Conservation (phyloP, 257 asterid genomes). For the Solanum virginianum region DNA sequence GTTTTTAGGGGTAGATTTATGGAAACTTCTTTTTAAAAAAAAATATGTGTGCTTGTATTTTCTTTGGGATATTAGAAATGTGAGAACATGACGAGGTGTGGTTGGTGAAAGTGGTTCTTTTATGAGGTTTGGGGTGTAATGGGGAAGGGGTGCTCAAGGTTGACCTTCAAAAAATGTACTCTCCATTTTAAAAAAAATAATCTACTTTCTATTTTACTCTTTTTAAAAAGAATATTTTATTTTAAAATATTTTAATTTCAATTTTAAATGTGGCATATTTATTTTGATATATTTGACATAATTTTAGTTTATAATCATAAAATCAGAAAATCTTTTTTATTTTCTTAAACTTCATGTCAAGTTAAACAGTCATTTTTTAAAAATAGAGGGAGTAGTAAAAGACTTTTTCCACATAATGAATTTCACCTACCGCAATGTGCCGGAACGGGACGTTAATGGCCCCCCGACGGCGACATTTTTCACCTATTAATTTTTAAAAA, state of each 20-base stretch:
- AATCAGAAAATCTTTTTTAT: too few relatives aligned
- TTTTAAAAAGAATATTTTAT: too few relatives aligned
- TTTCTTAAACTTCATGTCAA: too few relatives aligned
- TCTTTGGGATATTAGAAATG: background rate
- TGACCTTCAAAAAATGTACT: conserved; percentile 1
- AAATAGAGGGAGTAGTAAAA: too few relatives aligned
- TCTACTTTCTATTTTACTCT: too few relatives aligned
- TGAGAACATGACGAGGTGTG: conserved; percentile 15
- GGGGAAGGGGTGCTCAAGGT: background rate
- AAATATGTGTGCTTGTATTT: background rate
- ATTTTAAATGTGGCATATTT: too few relatives aligned
- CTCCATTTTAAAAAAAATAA: too few relatives aligned
- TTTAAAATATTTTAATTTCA: too few relatives aligned
- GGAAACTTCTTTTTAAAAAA: background rate
- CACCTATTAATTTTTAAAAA: conserved; percentile 6
- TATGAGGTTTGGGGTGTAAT: conserved; percentile 21
- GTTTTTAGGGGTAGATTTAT: conserved; percentile 28
- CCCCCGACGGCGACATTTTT: background rate
- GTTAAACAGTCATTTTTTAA: too few relatives aligned
- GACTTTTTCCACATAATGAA: conserved; percentile 5
- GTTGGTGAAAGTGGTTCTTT: conserved; percentile 41
- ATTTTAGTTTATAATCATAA: too few relatives aligned
- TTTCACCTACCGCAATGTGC: conserved; percentile 25
- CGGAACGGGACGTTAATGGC: conserved; percentile 3
- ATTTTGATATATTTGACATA: too few relatives aligned